These are phyloP conservation scores for Yamadazyma kitorensis DNA, from an alignment of 805 yeast species.

Conservation along the genomic window DNA sequence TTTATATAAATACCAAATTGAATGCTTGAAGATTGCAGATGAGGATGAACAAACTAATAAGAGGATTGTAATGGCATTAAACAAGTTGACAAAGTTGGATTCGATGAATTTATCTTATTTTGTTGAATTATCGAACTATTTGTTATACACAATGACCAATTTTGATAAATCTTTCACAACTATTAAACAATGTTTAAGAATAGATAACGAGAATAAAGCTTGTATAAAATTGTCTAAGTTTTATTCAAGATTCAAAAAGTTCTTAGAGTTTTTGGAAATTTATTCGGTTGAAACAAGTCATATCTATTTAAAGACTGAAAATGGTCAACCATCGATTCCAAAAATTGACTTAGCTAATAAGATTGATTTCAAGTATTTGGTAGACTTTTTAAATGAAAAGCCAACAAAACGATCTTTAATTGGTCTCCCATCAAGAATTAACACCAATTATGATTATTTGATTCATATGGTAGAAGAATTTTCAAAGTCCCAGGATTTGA, in stretches of 20 bases:
- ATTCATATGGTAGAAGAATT: slow-evolving; percentile 32
- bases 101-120: slow-evolving; percentile 28
- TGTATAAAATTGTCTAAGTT: slow-evolving; percentile 60
- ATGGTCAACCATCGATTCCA: slow-evolving; percentile 17
- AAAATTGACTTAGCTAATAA: slow-evolving; percentile 20
- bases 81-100: slow-evolving; percentile 24
- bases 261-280: slow-evolving; percentile 38
- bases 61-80: slow-evolving; percentile 22
- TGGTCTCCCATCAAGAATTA: slow-evolving; percentile 29
- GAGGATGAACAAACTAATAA: neutral
- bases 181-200: slow-evolving; percentile 66
- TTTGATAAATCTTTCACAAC: slow-evolving; percentile 50
- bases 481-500: slow-evolving; percentile 11
- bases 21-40: slow-evolving; percentile 20
- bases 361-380: slow-evolving; percentile 21
- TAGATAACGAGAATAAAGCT: slow-evolving; percentile 66
- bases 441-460: slow-evolving; percentile 44
- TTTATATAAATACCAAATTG: slow-evolving; percentile 18
- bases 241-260: slow-evolving; percentile 43
- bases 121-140: slow-evolving; percentile 23
- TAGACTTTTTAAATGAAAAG: slow-evolving; percentile 20
- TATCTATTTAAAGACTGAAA: slow-evolving; percentile 15
- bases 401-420: slow-evolving; percentile 19
- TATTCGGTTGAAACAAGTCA: slow-evolving; percentile 39
- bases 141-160: slow-evolving; percentile 50